Evolutionary conservation across 2,329 filamentous ascomycete genomes (phyloP).

Genomic region (Blastomyces percursus): DNA sequence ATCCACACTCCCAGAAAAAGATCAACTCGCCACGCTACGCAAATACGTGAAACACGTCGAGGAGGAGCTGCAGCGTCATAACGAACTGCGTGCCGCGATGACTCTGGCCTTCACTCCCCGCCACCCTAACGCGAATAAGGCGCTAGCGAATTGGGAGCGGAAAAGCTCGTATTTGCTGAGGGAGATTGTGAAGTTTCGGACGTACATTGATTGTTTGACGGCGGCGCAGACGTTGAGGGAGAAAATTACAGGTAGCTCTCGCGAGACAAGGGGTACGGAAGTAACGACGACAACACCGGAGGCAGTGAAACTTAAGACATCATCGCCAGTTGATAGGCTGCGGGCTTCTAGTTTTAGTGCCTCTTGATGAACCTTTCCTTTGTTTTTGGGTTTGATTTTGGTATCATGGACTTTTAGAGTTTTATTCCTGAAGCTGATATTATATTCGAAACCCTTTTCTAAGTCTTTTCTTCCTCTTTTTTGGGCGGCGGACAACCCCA

Average conservation of each 20-base stretch:
- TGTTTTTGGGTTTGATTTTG: neutral
- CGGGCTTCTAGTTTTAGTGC: neutral
- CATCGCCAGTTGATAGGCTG: neutral
- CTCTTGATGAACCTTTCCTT: neutral
- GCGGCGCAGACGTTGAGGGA: constrained; percentile 59
- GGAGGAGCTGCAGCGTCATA: constrained; percentile 73
- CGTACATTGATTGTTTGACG: constrained; percentile 78
- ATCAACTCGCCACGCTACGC: constrained; percentile 65
- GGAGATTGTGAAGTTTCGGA: constrained; percentile 94
- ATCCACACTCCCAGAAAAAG: constrained; percentile 63
- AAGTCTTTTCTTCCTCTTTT: neutral
- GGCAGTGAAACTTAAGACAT: neutral
- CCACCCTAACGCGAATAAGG: constrained; percentile 66
- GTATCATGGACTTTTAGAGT: neutral
- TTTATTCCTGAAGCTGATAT: neutral
- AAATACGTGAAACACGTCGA: constrained; percentile 79
- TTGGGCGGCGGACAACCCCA: neutral
- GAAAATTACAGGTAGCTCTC: constrained; percentile 50
- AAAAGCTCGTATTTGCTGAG: constrained; percentile 84
- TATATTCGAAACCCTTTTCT: neutral
- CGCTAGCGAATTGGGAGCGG: constrained; percentile 94
- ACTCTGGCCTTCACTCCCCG: constrained; percentile 78
- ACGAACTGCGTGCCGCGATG: constrained; percentile 78
- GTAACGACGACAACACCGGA: neutral
- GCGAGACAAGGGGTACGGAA: neutral